phyloP scores from a whole-genome alignment of 495 filamentous ascomycete species.

The Trichoderma gamsii region DNA sequence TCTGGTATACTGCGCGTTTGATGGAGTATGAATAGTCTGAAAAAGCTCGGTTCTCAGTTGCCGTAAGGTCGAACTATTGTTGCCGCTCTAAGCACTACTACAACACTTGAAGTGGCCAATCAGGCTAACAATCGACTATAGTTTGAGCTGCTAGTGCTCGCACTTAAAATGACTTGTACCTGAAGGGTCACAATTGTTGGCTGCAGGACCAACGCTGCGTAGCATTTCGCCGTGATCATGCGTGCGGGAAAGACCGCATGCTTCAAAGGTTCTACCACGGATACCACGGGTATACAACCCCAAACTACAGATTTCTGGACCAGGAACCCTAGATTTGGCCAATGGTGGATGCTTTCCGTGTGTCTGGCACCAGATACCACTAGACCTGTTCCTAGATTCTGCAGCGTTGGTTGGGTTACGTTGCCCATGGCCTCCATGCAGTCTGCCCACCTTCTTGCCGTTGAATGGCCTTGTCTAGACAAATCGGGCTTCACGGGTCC shows the following conservation, averaged over 20 bases:
- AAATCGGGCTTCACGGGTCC: neutral
- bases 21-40: neutral
- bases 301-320: neutral
- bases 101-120: neutral
- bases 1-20: neutral
- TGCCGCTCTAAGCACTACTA: slow-evolving; percentile 5
- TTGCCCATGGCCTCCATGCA: neutral
- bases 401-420: neutral
- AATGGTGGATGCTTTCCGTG: neutral
- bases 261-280: neutral
- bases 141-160: neutral
- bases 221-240: neutral
- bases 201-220: neutral
- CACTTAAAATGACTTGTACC: neutral
- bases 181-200: neutral
- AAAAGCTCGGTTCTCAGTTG: neutral
- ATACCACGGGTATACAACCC: neutral
- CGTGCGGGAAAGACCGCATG: neutral
- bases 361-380: neutral
- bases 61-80: neutral
- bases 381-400: slow-evolving; percentile 7
- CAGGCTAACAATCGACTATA: neutral
- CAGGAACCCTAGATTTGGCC: neutral
- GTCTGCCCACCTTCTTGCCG: slow-evolving; percentile 2
- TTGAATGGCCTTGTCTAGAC: neutral